Base-by-base conservation (phyloP, 768 basidiomycete genomes). In the Kondoa subrosea region DNA sequence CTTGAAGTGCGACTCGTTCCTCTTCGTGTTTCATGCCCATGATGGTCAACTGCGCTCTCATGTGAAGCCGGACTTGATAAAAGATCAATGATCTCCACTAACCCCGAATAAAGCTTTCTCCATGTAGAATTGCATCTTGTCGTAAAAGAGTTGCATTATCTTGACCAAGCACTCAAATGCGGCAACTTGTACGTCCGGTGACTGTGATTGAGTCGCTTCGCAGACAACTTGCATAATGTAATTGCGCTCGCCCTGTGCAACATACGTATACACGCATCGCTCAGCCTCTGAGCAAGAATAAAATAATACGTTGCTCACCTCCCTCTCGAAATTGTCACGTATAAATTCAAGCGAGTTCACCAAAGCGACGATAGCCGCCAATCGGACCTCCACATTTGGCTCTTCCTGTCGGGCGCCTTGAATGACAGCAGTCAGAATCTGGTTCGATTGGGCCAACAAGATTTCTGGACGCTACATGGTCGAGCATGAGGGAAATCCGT, bases 191-290 rank as follows among this genome's bases (percentile, higher is more conserved):
- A 97, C 91, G 34, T 82, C 77, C 1, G 87, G 84, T 1, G 85
- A 78, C 0, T 82, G 69, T 73, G 86, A 91, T 77, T 97, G 95
- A 0, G 95, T 97, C 0, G 93, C 93, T 76, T 97, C 95, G 76
- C 95, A 99, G 21, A 97, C 89, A 57, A 97, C 91, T 80, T 99
- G 95, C 95, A 99, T 99, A 78, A 99, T 97, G 80, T 95, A 97
- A 79, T 97, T 99, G 61, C 95, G 85, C 78, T 99, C 95, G 72
- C 95, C 95, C 91, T 97, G 75, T 31, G 15, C 16, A 31, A 67
- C 29, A 33, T 15, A 62, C 50, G 26, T 31, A n/a, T 68, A 33
- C 40, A n/a, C n/a, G n/a, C n/a, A n/a, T n/a, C n/a, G n/a, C n/a
- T n/a, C 8, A 57, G 57, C 27, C 56, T 62, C 57, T 25, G 30